Percentiles rank a stretch among this genome's conserved stretches.
These are phyloP conservation scores for Coemansia sp. DNA, from an alignment of 192 early-diverging fungal species.

Conservation along the genomic window DNA sequence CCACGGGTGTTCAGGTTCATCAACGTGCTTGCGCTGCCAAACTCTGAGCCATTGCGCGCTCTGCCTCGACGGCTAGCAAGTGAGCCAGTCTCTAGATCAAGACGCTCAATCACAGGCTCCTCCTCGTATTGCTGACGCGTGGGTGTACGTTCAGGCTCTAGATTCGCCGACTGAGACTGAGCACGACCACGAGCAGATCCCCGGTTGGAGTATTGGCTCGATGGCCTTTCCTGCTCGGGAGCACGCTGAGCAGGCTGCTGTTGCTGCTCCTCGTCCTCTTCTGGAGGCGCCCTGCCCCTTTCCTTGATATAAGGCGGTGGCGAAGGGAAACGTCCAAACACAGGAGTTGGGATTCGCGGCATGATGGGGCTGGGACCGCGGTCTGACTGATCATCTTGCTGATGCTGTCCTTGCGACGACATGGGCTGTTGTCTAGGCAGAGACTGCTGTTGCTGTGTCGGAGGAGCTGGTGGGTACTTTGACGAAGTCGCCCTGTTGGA, in stretches of 20 bases:
- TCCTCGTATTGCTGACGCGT: conserved; percentile 22
- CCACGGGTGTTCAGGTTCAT: conserved; percentile 33
- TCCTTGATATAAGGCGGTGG: conserved; percentile 54
- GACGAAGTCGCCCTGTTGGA: conserved; percentile 8
- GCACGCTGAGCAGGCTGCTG: conserved; percentile 12
- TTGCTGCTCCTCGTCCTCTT: conserved; percentile 8
- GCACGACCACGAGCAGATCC: conserved; percentile 22
- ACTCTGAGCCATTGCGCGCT: conserved; percentile 32
- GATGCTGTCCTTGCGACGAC: neutral
- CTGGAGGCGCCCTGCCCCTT: conserved; percentile 30
- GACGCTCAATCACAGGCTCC: conserved; percentile 42
- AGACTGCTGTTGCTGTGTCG: neutral
- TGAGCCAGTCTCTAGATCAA: conserved; percentile 45
- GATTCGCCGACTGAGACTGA: conserved; percentile 43
- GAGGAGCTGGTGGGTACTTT: neutral
- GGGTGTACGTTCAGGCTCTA: conserved; percentile 10
- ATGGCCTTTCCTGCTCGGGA: neutral
- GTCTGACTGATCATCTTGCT: conserved; percentile 5
- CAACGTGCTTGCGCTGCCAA: conserved; percentile 53
- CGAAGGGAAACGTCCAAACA: conserved; percentile 55
- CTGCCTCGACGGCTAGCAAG: conserved; percentile 43
- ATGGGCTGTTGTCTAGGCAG: too few species aligned
- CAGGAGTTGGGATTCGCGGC: conserved; percentile 38
- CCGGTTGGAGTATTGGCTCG: neutral
- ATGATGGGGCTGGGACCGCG: conserved; percentile 37